A percentile compares a stretch with the other conserved stretches of the same genome.
Conservation (phyloP, 345 rosid species). For the Pugionium cornutum region DNA sequence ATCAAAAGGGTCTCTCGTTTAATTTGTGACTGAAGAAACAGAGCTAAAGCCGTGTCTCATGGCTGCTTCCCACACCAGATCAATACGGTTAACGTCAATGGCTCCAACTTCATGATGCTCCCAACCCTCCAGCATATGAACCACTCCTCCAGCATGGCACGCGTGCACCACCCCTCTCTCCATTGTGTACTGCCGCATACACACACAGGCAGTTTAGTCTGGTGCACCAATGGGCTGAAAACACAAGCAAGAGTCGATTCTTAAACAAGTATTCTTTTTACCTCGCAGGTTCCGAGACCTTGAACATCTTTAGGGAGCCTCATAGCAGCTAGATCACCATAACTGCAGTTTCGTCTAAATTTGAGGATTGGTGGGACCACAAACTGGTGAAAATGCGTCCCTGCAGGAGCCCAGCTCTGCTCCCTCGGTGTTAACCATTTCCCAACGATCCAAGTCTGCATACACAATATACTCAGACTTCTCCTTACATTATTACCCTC, state of each 20-base stretch:
- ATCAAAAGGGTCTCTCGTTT: slow-evolving; percentile 7
- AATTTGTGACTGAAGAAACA: slow-evolving; percentile 43
- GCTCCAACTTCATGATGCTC: slow-evolving; percentile 96
- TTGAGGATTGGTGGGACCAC: slow-evolving; percentile 87
- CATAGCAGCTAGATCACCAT: slow-evolving; percentile 99
- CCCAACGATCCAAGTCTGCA: slow-evolving; percentile 95
- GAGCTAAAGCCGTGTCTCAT: slow-evolving; percentile 73
- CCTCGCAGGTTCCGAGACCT: slow-evolving; percentile 96
- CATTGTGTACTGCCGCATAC: slow-evolving; percentile 78
- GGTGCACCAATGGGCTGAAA: not conserved
- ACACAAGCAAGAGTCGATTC: not conserved
- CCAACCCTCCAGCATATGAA: slow-evolving; percentile 89
- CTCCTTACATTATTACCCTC: not conserved
- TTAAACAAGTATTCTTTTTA: slow-evolving; percentile 27
- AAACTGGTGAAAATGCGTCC: slow-evolving; percentile 94
- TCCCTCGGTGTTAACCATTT: slow-evolving; percentile 91
- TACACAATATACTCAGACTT: not conserved
- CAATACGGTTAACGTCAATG: slow-evolving; percentile 80
- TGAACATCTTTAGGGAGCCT: slow-evolving; percentile 77
- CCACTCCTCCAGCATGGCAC: slow-evolving; percentile 98
- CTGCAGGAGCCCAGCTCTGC: slow-evolving; percentile 93
- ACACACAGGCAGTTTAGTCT: slow-evolving; percentile 9
- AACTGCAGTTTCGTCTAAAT: slow-evolving; percentile 81
- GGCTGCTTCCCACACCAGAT: slow-evolving; percentile 91
- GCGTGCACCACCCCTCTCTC: slow-evolving; percentile 97